Evolutionary conservation across 352 stramenopile genomes (phyloP), one percentile per base, ranked within the genome.

Genomic region (Globisporangium spiculum): DNA sequence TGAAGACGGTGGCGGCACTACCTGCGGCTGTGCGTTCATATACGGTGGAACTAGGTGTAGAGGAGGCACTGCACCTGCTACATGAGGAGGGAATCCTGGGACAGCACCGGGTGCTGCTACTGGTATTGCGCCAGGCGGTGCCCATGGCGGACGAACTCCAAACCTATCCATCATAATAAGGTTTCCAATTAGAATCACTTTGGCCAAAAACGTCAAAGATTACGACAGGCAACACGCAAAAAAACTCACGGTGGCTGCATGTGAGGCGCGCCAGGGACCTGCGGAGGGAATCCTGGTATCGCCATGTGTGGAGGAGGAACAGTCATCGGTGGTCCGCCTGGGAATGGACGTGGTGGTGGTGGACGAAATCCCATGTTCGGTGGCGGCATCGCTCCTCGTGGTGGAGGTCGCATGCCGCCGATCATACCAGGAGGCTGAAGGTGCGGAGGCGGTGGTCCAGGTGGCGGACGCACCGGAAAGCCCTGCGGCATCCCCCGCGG

Each of bases 341-440:
- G 63, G 53, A 81, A 86, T 0, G 65, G 72, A 50, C 73, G 73
- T 18, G 75, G 73, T 10, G 75, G 77, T 44, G 74, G 78, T 8
- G 67, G 69, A 2, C 72, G 72, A 8, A 77, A 79, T 46, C 67
- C 71, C 30, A 74, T 75, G 36, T 38, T 52, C 4, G 27, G 46
- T 36, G 30, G 48, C 27, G 48, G 48, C 46, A 67, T 67, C 4
- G 9, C n/a, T 32, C 32, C 66, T 10, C 70, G 73, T 22, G 80
- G 82, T 8, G 78, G 83, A 50, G 85, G 84, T 5, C 74, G 71
- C 75, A 91, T 88, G 3, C 69, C 44, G 18, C 44, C 68, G 64
- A 87, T 73, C 69, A 84, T 81, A 3, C 75, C 74, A 41, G 77
- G 79, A 18, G 71, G 65, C 71, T 80, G 80, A 66, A 82, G 78